Evolutionary conservation across 139 green algal species (phyloP).

Genomic region (Mychonastes homosphaera): DNA sequence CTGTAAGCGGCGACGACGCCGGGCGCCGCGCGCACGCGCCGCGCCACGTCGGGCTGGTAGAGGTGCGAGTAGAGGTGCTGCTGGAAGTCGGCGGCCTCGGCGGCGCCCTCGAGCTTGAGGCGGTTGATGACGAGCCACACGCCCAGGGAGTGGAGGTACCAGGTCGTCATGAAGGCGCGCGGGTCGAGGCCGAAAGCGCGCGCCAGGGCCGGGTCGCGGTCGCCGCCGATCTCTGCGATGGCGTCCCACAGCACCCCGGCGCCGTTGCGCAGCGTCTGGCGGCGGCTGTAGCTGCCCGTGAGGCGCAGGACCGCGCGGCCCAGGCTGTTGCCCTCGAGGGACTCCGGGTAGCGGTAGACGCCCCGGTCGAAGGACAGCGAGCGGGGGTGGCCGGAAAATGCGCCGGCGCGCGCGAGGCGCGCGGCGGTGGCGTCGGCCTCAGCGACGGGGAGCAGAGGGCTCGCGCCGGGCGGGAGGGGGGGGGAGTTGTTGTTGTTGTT

Average conservation of each 20-base stretch:
- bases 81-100: slow-evolving; percentile 1
- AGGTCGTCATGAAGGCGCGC: slow-evolving; percentile 28
- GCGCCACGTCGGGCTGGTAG: slow-evolving; percentile 38
- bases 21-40: slow-evolving; percentile 22
- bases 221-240: not conserved
- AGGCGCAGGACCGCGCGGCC: not conserved
- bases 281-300: slow-evolving; percentile 4
- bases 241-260: not conserved
- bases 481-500: too few species aligned
- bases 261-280: not conserved
- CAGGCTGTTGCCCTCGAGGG: slow-evolving; percentile 5
- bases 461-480: too few species aligned
- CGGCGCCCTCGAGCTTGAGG: slow-evolving; percentile 6
- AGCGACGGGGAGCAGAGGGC: too few species aligned
- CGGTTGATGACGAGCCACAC: slow-evolving; percentile 40
- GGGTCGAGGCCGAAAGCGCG: slow-evolving; percentile 27
- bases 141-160: slow-evolving; percentile 32
- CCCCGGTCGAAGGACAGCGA: not conserved
- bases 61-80: slow-evolving; percentile 34
- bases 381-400: not conserved
- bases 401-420: too few species aligned
- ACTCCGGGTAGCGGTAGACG: slow-evolving; percentile 1
- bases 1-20: slow-evolving; percentile 11
- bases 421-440: too few species aligned
- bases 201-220: not conserved